These are phyloP conservation scores for Oenanthe sinensis DNA, from an alignment of 129 eudicot species.

Conservation along the genomic window DNA sequence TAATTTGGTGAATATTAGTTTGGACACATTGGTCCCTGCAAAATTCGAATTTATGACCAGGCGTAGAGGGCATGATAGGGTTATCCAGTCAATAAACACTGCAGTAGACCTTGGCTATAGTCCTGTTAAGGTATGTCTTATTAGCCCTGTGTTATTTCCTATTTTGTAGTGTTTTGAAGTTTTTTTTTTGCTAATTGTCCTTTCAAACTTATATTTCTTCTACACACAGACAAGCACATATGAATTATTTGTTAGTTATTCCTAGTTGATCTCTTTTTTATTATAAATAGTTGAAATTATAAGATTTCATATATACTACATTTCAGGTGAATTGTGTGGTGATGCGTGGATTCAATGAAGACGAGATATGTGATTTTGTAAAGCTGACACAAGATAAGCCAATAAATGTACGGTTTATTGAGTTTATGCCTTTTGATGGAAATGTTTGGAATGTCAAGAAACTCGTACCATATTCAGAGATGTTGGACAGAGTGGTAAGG, in stretches of 20 bases:
- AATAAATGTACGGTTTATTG: slow-evolving; percentile 80
- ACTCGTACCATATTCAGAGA: slow-evolving; percentile 83
- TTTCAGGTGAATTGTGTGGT: slow-evolving; percentile 88
- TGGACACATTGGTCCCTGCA: slow-evolving; percentile 88
- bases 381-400: slow-evolving; percentile 80
- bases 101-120: slow-evolving; percentile 74
- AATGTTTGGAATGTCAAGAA: slow-evolving; percentile 99
- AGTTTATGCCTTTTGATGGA: slow-evolving; percentile 99
- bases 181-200: neutral
- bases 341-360: slow-evolving; percentile 98
- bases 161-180: neutral
- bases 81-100: slow-evolving; percentile 64
- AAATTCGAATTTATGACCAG: slow-evolving; percentile 94
- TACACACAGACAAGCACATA: neutral
- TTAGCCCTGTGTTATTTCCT: neutral
- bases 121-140: slow-evolving; percentile 74
- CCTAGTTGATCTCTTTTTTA: neutral
- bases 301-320: neutral
- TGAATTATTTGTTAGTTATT: neutral
- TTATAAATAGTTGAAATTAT: neutral
- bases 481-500: slow-evolving; percentile 97
- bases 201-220: neutral
- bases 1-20: slow-evolving; percentile 72
- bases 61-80: slow-evolving; percentile 86
- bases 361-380: slow-evolving; percentile 90